Percentiles rank a stretch among this genome's conserved stretches.
phyloP scores from a whole-genome alignment of 257 asterid genomes.

The Lycium ferocissimum region DNA sequence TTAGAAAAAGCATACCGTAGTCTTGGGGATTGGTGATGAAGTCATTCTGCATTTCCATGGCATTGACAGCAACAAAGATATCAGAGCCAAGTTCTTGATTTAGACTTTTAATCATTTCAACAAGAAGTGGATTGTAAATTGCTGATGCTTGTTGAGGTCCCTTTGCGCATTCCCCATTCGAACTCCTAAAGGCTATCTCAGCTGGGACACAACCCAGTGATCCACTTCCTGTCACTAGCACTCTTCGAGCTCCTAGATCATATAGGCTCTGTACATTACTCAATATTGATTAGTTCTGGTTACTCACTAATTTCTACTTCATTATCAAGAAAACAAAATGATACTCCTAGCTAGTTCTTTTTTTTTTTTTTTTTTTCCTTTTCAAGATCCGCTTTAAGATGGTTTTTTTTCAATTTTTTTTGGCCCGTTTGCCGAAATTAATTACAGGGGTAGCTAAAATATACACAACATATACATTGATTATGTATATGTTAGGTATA shows the following conservation, averaged over 20 bases:
- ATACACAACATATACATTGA: no score
- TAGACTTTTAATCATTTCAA: conserved; percentile 53
- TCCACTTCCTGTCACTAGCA: conserved; percentile 86
- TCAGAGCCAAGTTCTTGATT: conserved; percentile 57
- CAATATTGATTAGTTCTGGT: background rate
- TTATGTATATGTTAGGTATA: no score
- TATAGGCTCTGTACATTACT: conserved; percentile 57
- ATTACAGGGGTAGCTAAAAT: no score
- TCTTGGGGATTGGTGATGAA: conserved; percentile 73
- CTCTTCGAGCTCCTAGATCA: conserved; percentile 72
- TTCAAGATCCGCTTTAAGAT: no score
- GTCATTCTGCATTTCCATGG: conserved; percentile 58
- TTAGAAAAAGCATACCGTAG: conserved; percentile 48
- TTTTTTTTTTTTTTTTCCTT: no score
- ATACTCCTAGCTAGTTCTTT: no score
- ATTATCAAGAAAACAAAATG: background rate
- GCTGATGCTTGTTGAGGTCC: conserved; percentile 68
- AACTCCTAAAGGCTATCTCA: conserved; percentile 64
- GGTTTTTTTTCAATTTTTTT: no score
- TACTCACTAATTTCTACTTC: background rate
- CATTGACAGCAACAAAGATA: conserved; percentile 74
- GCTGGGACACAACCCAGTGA: conserved; percentile 95
- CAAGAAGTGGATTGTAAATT: conserved; percentile 73
- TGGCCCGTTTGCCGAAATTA: no score
- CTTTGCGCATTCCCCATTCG: conserved; percentile 65